Percentiles rank a stretch among this genome's conserved stretches.
These are phyloP conservation scores for Agaricus sinodeliciosus DNA, from an alignment of 768 basidiomycete species.

Conservation along the genomic window DNA sequence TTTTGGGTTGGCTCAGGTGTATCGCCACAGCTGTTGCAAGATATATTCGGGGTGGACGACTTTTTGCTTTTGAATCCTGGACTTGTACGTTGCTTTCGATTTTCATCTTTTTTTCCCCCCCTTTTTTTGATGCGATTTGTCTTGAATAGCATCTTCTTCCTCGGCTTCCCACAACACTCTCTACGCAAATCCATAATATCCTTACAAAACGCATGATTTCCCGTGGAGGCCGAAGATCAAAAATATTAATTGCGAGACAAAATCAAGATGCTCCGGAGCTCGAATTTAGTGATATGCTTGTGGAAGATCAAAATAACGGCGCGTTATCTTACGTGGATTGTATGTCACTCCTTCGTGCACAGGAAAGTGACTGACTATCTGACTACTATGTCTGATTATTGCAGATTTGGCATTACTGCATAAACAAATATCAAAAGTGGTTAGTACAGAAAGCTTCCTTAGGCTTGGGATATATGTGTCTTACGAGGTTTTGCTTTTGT, in stretches of 20 bases:
- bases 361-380: neutral
- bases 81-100: constrained; percentile 44
- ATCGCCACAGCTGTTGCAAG: constrained; percentile 74
- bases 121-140: neutral
- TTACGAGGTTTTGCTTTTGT: neutral
- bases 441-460: constrained; percentile 19
- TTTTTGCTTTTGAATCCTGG: constrained; percentile 59
- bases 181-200: constrained; percentile 81
- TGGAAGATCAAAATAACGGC: constrained; percentile 97
- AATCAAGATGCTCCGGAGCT: constrained; percentile 90
- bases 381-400: neutral
- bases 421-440: constrained; percentile 41
- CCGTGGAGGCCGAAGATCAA: constrained; percentile 40
- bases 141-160: constrained; percentile 59
- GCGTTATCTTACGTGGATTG: constrained; percentile 88
- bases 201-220: constrained; percentile 58
- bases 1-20: constrained; percentile 86
- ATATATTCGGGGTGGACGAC: constrained; percentile 83
- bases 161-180: constrained; percentile 63
- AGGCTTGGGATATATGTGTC: neutral
- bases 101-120: constrained; percentile 1
- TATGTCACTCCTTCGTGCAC: constrained; percentile 29
- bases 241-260: constrained; percentile 78
- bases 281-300: constrained; percentile 94
- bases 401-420: constrained; percentile 44